These are phyloP conservation scores for Penicillium salamii DNA, from an alignment of 495 filamentous ascomycete genomes.

Conservation along the genomic window DNA sequence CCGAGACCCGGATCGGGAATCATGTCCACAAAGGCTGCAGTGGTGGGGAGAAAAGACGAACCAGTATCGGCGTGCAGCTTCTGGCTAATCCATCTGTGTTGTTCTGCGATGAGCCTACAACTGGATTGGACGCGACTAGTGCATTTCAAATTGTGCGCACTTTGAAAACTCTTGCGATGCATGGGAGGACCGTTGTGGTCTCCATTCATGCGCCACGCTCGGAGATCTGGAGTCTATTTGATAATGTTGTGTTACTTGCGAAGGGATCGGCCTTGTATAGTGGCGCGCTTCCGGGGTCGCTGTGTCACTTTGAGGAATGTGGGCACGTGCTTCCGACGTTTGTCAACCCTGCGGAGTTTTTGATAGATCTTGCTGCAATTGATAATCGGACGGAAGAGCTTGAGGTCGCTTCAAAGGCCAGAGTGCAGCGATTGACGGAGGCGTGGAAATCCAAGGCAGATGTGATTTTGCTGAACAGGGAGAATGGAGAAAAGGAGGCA, in stretches of 20 bases:
- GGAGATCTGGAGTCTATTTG: conserved; percentile 74
- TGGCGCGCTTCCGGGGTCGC: conserved; percentile 48
- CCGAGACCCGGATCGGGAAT: conserved; percentile 67
- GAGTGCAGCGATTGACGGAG: conserved; percentile 53
- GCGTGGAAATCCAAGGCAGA: conserved; percentile 45
- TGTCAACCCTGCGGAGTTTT: conserved; percentile 70
- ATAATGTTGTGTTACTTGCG: conserved; percentile 62
- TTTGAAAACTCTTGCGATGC: conserved; percentile 59
- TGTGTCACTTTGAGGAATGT: conserved; percentile 55
- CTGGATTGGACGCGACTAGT: conserved; percentile 69
- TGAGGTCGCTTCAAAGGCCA: conserved; percentile 52
- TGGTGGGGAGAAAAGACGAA: conserved; percentile 71
- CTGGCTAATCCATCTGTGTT: conserved; percentile 71
- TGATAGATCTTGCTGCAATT: conserved; percentile 68
- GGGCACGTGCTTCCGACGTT: conserved; percentile 61
- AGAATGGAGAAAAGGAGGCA: background rate
- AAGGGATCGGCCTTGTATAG: conserved; percentile 63
- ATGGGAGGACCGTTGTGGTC: conserved; percentile 67
- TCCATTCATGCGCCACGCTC: conserved; percentile 74
- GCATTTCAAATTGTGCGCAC: conserved; percentile 71
- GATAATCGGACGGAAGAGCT: conserved; percentile 62
- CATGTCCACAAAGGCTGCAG: conserved; percentile 68
- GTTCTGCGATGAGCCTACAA: conserved; percentile 75
- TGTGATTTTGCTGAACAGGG: conserved; percentile 8
- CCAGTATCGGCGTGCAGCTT: conserved; percentile 72